Percentiles rank a stretch among this genome's conserved stretches.
Conservation (phyloP, 129 eudicot species). For the Pittosporum tobira region DNA sequence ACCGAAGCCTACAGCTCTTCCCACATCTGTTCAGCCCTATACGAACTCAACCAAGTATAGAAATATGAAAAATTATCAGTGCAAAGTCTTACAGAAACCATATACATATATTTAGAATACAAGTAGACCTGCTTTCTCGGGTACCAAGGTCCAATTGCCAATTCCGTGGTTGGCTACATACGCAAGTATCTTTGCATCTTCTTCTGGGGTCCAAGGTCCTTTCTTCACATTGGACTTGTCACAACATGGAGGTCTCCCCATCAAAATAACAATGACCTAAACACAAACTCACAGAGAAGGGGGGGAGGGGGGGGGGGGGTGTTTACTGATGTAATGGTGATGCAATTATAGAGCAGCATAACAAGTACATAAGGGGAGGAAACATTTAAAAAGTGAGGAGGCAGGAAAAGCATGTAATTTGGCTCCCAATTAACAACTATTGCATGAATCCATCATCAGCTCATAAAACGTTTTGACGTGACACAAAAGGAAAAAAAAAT, state of each 20-base stretch:
- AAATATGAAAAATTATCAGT: not conserved
- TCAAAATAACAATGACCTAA: conserved; percentile 3
- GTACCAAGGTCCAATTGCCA: conserved; percentile 95
- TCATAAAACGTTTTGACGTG: conserved; percentile 30
- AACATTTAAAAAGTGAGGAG: conserved; percentile 52
- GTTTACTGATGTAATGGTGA: conserved; percentile 48
- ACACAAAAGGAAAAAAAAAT: no score
- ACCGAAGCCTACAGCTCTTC: conserved; percentile 84
- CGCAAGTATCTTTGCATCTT: conserved; percentile 97
- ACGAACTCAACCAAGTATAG: conserved; percentile 13
- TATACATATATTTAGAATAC: no score
- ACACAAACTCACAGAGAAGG: conserved; percentile 13
- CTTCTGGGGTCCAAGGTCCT: conserved; percentile 96
- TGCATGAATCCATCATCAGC: conserved; percentile 60
- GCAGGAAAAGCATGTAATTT: conserved; percentile 74
- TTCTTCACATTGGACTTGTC: conserved; percentile 87
- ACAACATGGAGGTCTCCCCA: conserved; percentile 99
- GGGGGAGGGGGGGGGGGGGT: no score
- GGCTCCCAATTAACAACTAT: conserved; percentile 59
- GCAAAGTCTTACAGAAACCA: not conserved
- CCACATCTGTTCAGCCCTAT: conserved; percentile 95
- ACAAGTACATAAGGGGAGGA: conserved; percentile 20
- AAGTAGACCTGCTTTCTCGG: conserved; percentile 81
- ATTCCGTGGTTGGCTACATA: conserved; percentile 85
- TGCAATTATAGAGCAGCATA: conserved; percentile 34